Conservation (phyloP, 352 stramenopile genomes). For the Lagenidium giganteum region DNA sequence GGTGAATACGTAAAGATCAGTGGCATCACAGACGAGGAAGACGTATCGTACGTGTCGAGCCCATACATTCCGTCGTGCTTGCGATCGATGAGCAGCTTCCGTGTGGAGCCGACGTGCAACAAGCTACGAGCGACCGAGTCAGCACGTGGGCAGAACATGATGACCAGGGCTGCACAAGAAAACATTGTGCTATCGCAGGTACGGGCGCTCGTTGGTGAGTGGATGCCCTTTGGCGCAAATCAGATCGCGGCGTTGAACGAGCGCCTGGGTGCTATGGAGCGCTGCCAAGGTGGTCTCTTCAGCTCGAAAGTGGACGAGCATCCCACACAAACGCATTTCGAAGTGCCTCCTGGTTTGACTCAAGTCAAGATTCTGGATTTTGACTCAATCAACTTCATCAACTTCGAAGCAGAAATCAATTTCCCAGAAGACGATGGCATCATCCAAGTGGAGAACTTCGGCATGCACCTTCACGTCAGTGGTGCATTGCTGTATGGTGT, state of each 20-base stretch:
- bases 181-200: constrained; percentile 96
- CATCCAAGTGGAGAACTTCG: constrained; percentile 97
- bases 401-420: constrained; percentile 98
- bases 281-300: constrained; percentile 96
- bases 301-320: constrained; percentile 90
- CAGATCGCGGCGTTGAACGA: constrained; percentile 97
- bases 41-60: constrained; percentile 97
- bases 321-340: constrained; percentile 82
- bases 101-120: constrained; percentile 92
- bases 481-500: constrained; percentile 75
- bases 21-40: constrained; percentile 94
- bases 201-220: constrained; percentile 95
- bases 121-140: constrained; percentile 89
- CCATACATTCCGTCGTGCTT: constrained; percentile 96
- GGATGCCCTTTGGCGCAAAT: constrained; percentile 97
- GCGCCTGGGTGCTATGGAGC: constrained; percentile 93
- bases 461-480: constrained; percentile 79
- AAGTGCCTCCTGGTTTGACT: constrained; percentile 90
- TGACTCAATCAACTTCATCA: constrained; percentile 96
- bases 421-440: constrained; percentile 92
- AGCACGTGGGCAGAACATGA: constrained; percentile 83
- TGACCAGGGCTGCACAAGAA: constrained; percentile 90
- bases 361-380: constrained; percentile 97
- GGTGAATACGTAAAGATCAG: constrained; percentile 87
- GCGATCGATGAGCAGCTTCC: constrained; percentile 86